Conservation (phyloP, 805 yeast genomes). For the Saccharomycopsis oosterbeekiorum region DNA sequence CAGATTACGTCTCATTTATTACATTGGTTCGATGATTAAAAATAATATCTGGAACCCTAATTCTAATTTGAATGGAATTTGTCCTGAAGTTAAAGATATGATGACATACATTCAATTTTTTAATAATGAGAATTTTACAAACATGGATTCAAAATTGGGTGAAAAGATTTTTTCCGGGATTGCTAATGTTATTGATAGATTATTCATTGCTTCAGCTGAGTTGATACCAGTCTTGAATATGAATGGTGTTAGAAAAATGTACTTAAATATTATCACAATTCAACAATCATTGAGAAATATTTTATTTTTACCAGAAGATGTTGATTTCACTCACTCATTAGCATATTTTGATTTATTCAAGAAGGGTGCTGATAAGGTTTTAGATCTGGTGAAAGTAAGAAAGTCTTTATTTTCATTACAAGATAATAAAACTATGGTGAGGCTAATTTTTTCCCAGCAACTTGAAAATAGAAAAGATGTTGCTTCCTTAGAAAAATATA, state of each 20-base stretch:
- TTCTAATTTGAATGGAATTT: conserved; percentile 51
- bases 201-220: conserved; percentile 43
- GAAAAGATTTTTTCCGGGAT: conserved; percentile 37
- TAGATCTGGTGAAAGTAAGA: conserved; percentile 31
- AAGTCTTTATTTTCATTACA: conserved; percentile 30
- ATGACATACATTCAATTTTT: conserved; percentile 39
- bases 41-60: conserved; percentile 42
- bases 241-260: conserved; percentile 49
- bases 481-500: background rate
- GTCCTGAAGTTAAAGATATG: conserved; percentile 40
- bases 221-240: conserved; percentile 41
- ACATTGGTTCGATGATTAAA: conserved; percentile 38
- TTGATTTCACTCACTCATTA: conserved; percentile 44
- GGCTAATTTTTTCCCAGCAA: conserved; percentile 32
- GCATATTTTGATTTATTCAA: conserved; percentile 49
- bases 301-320: conserved; percentile 39
- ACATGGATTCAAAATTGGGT: conserved; percentile 24
- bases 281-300: conserved; percentile 62
- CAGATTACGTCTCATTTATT: conserved; percentile 42
- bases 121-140: conserved; percentile 32
- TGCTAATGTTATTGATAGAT: conserved; percentile 39
- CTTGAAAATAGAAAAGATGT: background rate
- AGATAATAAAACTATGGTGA: conserved; percentile 41
- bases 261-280: conserved; percentile 51
- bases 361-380: conserved; percentile 35